Evolutionary conservation across 2,329 filamentous ascomycete genomes (phyloP).

Genomic region (Epichloe bromicola): DNA sequence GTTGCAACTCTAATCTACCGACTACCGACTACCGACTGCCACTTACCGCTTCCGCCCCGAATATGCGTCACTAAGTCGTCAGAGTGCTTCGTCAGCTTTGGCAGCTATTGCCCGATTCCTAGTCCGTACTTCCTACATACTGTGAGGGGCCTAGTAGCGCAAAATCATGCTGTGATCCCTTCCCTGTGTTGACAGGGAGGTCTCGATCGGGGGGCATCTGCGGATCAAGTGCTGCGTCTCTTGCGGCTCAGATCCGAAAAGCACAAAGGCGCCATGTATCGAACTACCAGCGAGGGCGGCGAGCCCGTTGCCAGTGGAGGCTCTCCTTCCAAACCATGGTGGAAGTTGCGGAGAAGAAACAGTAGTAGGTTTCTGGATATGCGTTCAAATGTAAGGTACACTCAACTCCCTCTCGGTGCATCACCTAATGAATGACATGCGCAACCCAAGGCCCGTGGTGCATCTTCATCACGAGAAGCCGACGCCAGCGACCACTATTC

Average conservation of each 20-base stretch:
- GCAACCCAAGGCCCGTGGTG: neutral
- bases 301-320: constrained; percentile 5
- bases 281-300: constrained; percentile 16
- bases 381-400: neutral
- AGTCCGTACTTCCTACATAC: too few relatives aligned
- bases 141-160: too few relatives aligned
- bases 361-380: neutral
- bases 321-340: constrained; percentile 11
- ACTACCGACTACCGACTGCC: too few relatives aligned
- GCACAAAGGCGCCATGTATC: constrained; percentile 9
- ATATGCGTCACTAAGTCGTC: too few relatives aligned
- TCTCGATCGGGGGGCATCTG: too few relatives aligned
- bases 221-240: too few relatives aligned
- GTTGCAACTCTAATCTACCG: too few relatives aligned
- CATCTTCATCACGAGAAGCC: constrained; percentile 7
- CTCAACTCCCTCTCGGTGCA: neutral
- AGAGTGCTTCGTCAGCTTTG: too few relatives aligned
- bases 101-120: too few relatives aligned
- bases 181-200: neutral
- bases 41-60: too few relatives aligned
- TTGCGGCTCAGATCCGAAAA: too few relatives aligned
- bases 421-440: neutral
- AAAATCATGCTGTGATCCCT: neutral
- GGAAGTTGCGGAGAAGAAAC: constrained; percentile 4
- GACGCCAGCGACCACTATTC: constrained; percentile 17